Evolutionary conservation across 164 flowering plant genomes (phyloP).

Genomic region (Annona squamosa): DNA sequence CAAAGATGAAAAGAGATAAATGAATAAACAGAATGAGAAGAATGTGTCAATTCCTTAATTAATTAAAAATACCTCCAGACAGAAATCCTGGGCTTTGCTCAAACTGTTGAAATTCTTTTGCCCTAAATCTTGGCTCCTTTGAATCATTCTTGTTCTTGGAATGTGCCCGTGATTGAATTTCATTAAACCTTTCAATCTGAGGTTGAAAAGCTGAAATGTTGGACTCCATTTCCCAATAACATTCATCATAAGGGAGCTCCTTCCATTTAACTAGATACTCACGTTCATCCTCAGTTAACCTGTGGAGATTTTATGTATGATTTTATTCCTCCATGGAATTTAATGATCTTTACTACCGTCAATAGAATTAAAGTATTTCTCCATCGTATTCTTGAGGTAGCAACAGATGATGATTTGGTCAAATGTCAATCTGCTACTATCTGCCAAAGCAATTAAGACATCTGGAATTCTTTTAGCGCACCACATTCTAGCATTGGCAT

Average conservation of each 20-base stretch:
- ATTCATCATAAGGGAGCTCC: conserved; percentile 89
- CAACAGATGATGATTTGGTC: neutral
- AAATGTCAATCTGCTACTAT: neutral
- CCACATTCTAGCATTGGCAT: neutral
- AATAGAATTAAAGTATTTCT: neutral
- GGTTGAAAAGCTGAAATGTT: conserved; percentile 79
- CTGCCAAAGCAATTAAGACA: neutral
- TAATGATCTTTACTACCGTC: neutral
- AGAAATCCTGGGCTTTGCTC: conserved; percentile 85
- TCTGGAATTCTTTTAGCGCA: neutral
- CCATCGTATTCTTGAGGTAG: neutral
- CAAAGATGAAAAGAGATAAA: neutral
- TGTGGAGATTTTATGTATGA: conserved; percentile 20
- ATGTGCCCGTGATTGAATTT: conserved; percentile 42
- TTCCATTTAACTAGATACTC: conserved; percentile 95
- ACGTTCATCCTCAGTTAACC: conserved; percentile 59
- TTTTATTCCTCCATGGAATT: neutral
- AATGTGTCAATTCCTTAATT: neutral
- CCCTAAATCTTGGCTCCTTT: conserved; percentile 44
- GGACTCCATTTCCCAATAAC: conserved; percentile 84
- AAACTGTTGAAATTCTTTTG: conserved; percentile 79
- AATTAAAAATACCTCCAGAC: conserved; percentile 61
- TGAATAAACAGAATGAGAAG: neutral
- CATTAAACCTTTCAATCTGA: conserved; percentile 70
- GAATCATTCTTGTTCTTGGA: conserved; percentile 56